Conservation (phyloP, 2,329 filamentous ascomycete species). For the Phaeosphaeriaceae sp. region DNA sequence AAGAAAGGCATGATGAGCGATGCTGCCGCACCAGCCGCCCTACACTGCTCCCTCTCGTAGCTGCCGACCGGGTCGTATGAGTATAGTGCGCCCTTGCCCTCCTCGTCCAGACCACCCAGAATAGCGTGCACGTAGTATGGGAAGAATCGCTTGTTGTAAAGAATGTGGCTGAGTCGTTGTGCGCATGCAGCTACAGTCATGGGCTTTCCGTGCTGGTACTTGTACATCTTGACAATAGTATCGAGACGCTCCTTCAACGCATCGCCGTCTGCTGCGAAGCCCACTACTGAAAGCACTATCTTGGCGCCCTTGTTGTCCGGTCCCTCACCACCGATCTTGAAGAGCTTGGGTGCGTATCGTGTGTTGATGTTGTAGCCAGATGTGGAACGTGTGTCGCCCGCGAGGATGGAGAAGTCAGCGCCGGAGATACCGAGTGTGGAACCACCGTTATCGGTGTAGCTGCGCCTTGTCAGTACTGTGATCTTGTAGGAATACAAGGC, state of each 20-base stretch:
- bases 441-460: constrained; percentile 97
- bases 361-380: constrained; percentile 98
- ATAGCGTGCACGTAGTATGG: constrained; percentile 98
- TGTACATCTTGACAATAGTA: constrained; percentile 97
- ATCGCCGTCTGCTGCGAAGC: constrained; percentile 93
- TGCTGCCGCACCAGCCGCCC: constrained; percentile 88
- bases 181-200: constrained; percentile 96
- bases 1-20: constrained; percentile 99
- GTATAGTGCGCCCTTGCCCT: constrained; percentile 92
- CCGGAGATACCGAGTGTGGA: constrained; percentile 95
- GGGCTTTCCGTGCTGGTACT: constrained; percentile 95
- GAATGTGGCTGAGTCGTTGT: constrained; percentile 90
- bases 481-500: constrained; percentile 39
- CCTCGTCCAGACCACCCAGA: constrained; percentile 90
- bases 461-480: constrained; percentile 47
- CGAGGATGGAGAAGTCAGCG: constrained; percentile 92
- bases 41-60: constrained; percentile 96
- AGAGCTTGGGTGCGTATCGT: constrained; percentile 92
- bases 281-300: constrained; percentile 91
- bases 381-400: constrained; percentile 94
- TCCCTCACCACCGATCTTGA: constrained; percentile 92
- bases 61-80: constrained; percentile 97
- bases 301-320: constrained; percentile 83
- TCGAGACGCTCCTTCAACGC: constrained; percentile 94
- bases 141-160: constrained; percentile 98